Base-by-base conservation (phyloP, 129 eudicot genomes). In the Pulicaria dysenterica region DNA sequence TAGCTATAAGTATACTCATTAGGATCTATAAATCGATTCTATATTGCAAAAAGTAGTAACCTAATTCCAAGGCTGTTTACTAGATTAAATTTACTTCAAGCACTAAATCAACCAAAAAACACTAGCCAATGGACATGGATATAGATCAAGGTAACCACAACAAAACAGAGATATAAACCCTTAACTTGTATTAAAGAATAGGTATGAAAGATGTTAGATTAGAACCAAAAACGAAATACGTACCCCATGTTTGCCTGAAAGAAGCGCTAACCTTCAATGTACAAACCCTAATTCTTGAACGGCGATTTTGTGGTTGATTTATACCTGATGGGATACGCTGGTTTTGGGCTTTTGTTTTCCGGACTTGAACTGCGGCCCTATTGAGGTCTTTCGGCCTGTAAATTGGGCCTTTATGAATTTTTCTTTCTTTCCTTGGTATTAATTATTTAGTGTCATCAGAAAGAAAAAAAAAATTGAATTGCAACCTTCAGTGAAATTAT, bases 161-260 rank as follows among this genome's bases (percentile, higher is more conserved):
- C 7, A 10, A 67, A 2, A 48, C 1, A 36, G 31, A 69, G 5
- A 49, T 0, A 60, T 6, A 69, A 69, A 43, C 39, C 13, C 48
- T 57, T 50, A 4, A 68, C 36, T 56, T 39, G 46, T 6, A 44
- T 14, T 42, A 17, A 11, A 57, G 48, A 57, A 16, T 0, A 50
- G 47, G 6, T 58, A 44, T 46, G 36, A n/a, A 50, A 42, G 16
- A 31, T 16, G n/a, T 51, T 12, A 15, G 7, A 53, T 70, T 59
- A 50, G 55, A 69, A 46, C 63, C 45, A 58, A 9, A 17, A 65
- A 75, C 34, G 64, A 7, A 24, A 54, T 54, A 46, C 80, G 48
- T 70, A 77, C 81, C 81, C 77, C 81, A 77, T 77, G 60, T 70
- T 77, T 77, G 82, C 77, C 60, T 59, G 70, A 77, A 24, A 69